A percentile compares a stretch with the other conserved stretches of the same genome.
These are phyloP conservation scores for Bidens hawaiensis DNA, from an alignment of 140 eudicot genomes.

Conservation along the genomic window DNA sequence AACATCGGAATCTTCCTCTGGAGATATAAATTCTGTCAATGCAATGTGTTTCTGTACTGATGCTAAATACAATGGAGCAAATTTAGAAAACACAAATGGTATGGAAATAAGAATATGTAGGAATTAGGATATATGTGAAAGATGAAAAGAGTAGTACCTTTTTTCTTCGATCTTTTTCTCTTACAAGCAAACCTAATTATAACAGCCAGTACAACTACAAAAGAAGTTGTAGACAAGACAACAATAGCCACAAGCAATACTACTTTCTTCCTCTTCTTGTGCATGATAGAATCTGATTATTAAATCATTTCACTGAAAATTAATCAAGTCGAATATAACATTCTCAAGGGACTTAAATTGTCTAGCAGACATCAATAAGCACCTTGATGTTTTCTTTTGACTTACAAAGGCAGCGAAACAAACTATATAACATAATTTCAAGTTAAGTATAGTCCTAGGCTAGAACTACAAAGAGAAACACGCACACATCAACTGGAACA, in stretches of 20 bases:
- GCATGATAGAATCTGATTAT: slow-evolving; percentile 31
- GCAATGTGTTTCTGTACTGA: slow-evolving; percentile 18
- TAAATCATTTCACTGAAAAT: neutral
- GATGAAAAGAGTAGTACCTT: slow-evolving; percentile 27
- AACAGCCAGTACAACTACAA: slow-evolving; percentile 12
- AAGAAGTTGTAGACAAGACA: slow-evolving; percentile 25
- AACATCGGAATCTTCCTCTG: slow-evolving; percentile 32
- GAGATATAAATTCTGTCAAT: slow-evolving; percentile 28
- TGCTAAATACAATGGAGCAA: slow-evolving; percentile 6
- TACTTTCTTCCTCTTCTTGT: slow-evolving; percentile 33
- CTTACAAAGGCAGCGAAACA: neutral
- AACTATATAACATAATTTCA: neutral
- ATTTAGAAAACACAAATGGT: neutral
- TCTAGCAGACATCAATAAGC: neutral
- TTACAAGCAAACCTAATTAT: slow-evolving; percentile 6
- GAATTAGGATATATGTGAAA: neutral
- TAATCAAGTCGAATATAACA: neutral
- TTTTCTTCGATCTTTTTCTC: slow-evolving; percentile 19
- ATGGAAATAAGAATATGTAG: neutral
- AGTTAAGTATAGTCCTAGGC: neutral
- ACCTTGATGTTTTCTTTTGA: neutral
- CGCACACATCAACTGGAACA: neutral
- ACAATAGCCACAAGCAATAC: neutral
- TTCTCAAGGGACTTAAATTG: neutral
- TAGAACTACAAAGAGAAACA: neutral